Evolutionary conservation across 805 yeast species (phyloP).

Genomic region (Yamadazyma tumulicola): DNA sequence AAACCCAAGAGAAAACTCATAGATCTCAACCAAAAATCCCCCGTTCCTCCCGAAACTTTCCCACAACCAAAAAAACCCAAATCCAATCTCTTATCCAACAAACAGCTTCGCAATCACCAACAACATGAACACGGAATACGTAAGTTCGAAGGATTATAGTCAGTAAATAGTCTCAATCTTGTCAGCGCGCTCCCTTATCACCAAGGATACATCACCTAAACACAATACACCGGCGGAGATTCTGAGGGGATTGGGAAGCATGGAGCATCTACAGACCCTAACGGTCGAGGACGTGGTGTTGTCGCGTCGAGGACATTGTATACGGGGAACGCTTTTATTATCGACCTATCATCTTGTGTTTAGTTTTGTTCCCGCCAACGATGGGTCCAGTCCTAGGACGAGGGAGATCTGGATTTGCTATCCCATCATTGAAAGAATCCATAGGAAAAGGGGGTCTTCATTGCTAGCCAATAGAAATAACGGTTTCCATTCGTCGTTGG

Average conservation of each 20-base stretch:
- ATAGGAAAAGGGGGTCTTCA: constrained; percentile 54
- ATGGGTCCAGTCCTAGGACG: neutral
- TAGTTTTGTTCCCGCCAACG: constrained; percentile 21
- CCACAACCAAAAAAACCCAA: constrained; percentile 32
- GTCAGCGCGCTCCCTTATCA: neutral
- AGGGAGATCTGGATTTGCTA: constrained; percentile 87
- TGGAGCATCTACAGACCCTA: constrained; percentile 25
- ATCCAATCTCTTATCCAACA: constrained; percentile 32
- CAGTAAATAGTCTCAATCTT: too few relatives aligned
- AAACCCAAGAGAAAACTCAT: constrained; percentile 12
- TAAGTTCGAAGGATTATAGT: constrained; percentile 57
- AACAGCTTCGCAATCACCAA: constrained; percentile 46
- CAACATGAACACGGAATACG: constrained; percentile 62
- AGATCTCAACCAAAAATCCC: constrained; percentile 11
- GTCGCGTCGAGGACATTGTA: constrained; percentile 35
- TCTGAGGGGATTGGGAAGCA: constrained; percentile 11
- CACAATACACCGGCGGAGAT: too few relatives aligned
- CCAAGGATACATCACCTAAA: too few relatives aligned
- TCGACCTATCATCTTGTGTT: constrained; percentile 39
- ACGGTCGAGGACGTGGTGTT: constrained; percentile 38
- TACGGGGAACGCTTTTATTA: constrained; percentile 34
- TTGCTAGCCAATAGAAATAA: constrained; percentile 19
- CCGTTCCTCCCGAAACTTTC: constrained; percentile 17
- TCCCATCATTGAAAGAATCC: constrained; percentile 68
- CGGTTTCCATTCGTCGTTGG: constrained; percentile 3